phyloP scores from a whole-genome alignment of 768 basidiomycete genomes.

The Termitomyces eurrhizus region DNA sequence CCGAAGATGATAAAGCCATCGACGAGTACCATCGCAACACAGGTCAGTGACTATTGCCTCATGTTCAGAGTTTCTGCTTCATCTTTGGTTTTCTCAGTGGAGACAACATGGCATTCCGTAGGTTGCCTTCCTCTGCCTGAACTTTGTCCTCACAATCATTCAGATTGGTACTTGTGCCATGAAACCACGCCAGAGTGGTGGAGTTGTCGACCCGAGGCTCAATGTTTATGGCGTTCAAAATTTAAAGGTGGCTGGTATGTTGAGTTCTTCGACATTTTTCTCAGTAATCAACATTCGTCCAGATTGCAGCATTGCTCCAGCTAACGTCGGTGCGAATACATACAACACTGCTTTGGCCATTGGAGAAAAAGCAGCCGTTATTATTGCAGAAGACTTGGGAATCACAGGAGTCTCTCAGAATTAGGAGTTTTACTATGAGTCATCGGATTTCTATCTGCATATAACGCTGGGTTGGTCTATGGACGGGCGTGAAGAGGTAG shows the following conservation, averaged over 20 bases:
- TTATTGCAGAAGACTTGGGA: conserved; percentile 54
- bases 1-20: conserved; percentile 39
- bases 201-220: conserved; percentile 59
- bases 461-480: too few species aligned
- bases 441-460: neutral
- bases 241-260: conserved; percentile 55
- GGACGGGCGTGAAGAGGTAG: too few species aligned
- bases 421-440: neutral
- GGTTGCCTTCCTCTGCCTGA: conserved; percentile 1
- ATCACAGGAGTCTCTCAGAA: conserved; percentile 14
- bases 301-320: conserved; percentile 38
- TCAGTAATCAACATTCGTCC: neutral
- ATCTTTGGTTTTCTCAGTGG: conserved; percentile 23
- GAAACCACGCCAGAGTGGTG: conserved; percentile 54
- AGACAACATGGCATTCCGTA: conserved; percentile 46
- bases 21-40: conserved; percentile 31
- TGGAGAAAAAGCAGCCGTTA: conserved; percentile 59
- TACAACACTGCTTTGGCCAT: conserved; percentile 41
- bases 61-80: neutral
- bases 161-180: conserved; percentile 67
- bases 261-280: neutral
- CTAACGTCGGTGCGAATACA: conserved; percentile 38
- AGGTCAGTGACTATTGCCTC: conserved; percentile 20
- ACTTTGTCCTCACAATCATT: neutral
- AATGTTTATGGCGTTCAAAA: conserved; percentile 58